Evolutionary conservation across 768 basidiomycete genomes (phyloP).

Genomic region (Phaeolepiota aurea): DNA sequence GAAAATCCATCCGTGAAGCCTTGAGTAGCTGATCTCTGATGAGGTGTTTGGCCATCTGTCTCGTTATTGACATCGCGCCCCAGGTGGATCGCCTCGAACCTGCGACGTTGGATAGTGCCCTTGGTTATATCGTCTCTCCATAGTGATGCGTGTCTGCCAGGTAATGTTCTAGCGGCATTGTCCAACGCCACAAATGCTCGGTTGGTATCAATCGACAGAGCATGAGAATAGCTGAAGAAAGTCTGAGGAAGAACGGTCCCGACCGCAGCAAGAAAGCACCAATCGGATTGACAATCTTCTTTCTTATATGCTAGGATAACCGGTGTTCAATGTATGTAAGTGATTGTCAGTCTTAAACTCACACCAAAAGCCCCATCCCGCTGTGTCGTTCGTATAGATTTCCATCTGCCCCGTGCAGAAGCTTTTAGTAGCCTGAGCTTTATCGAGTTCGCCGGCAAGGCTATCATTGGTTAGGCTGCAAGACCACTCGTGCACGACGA

Average conservation of each 20-base stretch:
- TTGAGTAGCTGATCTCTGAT: slow-evolving; percentile 15
- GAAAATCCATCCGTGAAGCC: slow-evolving; percentile 58
- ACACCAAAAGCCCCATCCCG: slow-evolving; percentile 72
- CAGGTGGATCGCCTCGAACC: slow-evolving; percentile 7
- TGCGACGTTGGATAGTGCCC: neutral
- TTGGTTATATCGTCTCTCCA: neutral
- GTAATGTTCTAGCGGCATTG: neutral
- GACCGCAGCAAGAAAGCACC: slow-evolving; percentile 63
- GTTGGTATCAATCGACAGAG: neutral
- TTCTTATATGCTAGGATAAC: slow-evolving; percentile 61
- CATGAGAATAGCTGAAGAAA: slow-evolving; percentile 44
- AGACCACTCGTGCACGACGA: slow-evolving; percentile 84
- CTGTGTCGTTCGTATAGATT: slow-evolving; percentile 43
- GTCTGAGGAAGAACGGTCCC: slow-evolving; percentile 45
- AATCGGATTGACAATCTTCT: slow-evolving; percentile 55
- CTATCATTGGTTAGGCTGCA: slow-evolving; percentile 64
- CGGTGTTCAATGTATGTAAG: slow-evolving; percentile 3
- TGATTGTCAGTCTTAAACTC: slow-evolving; percentile 12
- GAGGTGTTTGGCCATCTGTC: slow-evolving; percentile 10
- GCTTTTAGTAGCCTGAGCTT: slow-evolving; percentile 29
- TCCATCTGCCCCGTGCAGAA: slow-evolving; percentile 57
- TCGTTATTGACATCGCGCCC: slow-evolving; percentile 3
- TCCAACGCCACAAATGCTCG: neutral
- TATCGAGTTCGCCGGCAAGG: slow-evolving; percentile 36
- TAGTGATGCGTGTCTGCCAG: neutral